phyloP scores from a whole-genome alignment of 73 alveolate species.

The Symbiodinium pilosum region DNA sequence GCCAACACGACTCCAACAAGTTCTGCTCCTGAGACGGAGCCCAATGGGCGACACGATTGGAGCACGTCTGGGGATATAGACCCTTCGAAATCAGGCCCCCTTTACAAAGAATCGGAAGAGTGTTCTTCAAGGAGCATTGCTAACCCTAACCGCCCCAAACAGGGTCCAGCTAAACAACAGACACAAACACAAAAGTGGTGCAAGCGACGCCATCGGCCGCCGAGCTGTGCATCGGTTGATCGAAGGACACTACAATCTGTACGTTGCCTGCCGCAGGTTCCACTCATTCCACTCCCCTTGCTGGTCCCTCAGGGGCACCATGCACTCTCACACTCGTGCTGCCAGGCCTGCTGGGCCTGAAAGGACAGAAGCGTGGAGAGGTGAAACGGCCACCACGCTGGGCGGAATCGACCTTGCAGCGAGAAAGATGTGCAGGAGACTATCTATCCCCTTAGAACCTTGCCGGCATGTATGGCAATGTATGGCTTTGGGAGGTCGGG shows the following conservation, averaged over 20 bases:
- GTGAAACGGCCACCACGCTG: conserved; percentile 1
- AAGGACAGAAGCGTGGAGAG: background rate
- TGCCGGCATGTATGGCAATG: too few relatives aligned
- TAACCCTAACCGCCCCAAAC: background rate
- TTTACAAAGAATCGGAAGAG: background rate
- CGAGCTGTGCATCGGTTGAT: conserved; percentile 2
- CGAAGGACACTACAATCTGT: background rate
- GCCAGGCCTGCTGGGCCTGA: background rate
- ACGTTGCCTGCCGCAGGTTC: background rate
- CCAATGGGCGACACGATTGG: too few relatives aligned
- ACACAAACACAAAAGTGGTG: background rate
- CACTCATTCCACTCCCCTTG: too few relatives aligned
- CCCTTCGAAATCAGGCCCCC: background rate
- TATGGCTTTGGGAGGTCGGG: background rate
- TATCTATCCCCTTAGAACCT: too few relatives aligned
- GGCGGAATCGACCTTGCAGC: background rate
- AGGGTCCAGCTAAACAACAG: background rate
- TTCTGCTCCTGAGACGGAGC: too few relatives aligned
- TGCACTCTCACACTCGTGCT: too few relatives aligned
- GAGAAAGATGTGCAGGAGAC: too few relatives aligned
- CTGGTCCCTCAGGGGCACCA: too few relatives aligned
- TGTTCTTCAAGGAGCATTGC: background rate
- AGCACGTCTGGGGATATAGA: background rate
- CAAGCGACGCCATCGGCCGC: background rate
- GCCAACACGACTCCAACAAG: too few relatives aligned